phyloP scores from a whole-genome alignment of 345 rosid species.

The Clarkia xantiana region DNA sequence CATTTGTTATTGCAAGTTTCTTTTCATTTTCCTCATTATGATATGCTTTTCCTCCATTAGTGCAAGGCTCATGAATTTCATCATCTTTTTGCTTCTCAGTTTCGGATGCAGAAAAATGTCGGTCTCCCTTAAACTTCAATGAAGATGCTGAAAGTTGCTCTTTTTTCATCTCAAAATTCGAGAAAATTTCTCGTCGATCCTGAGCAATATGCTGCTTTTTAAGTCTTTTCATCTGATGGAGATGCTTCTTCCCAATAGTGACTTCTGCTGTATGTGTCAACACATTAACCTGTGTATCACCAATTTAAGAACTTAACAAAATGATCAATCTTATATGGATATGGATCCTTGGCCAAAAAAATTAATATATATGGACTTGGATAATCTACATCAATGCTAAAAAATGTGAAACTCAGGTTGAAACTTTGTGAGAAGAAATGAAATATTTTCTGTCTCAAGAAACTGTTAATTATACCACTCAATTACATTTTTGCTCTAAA shows the following conservation, averaged over 20 bases:
- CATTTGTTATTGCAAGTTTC: neutral
- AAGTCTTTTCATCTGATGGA: constrained; percentile 9
- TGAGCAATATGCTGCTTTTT: constrained; percentile 14
- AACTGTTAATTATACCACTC: too few relatives aligned
- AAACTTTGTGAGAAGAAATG: too few relatives aligned
- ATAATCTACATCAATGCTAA: neutral
- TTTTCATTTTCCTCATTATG: neutral
- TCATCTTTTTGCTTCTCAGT: neutral
- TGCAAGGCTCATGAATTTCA: neutral
- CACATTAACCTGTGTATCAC: constrained; percentile 36
- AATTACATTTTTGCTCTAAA: too few relatives aligned
- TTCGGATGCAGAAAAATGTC: neutral
- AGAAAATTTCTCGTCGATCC: constrained; percentile 16
- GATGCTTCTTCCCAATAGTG: neutral
- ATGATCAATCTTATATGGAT: neutral
- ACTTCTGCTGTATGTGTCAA: constrained; percentile 39
- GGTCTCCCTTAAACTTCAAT: neutral
- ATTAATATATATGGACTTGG: too few relatives aligned
- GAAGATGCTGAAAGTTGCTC: constrained; percentile 1
- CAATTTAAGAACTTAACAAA: neutral
- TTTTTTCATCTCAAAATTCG: constrained; percentile 5
- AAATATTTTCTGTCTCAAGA: too few relatives aligned
- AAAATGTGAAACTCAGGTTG: too few relatives aligned
- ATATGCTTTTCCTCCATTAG: neutral
- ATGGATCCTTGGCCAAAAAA: too few relatives aligned